Percentiles rank a stretch among this genome's conserved stretches.
Conservation (phyloP, 495 filamentous ascomycete genomes). For the Neurospora tetrasperma region DNA sequence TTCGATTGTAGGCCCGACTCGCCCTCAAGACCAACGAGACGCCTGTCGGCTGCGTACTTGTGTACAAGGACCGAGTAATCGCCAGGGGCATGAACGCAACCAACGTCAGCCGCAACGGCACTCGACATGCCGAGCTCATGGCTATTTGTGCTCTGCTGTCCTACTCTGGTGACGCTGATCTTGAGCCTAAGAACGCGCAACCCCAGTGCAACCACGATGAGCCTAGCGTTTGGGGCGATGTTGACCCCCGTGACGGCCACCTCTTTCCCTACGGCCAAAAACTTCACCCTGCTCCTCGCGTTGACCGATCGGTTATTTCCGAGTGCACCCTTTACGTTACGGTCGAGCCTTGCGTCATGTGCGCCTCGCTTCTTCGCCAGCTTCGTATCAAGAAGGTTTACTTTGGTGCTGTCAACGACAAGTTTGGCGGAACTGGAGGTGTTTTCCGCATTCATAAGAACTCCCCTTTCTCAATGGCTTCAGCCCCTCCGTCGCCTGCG, state of each 20-base stretch:
- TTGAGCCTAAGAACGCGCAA: constrained; percentile 7
- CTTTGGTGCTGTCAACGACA: constrained; percentile 90
- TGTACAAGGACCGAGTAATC: constrained; percentile 62
- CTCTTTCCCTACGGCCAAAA: constrained; percentile 42
- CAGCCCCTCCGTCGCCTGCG: constrained; percentile 18
- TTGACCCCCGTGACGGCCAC: constrained; percentile 34
- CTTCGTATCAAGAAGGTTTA: constrained; percentile 73
- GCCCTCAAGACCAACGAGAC: constrained; percentile 81
- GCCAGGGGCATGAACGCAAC: constrained; percentile 92
- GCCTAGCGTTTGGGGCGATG: constrained; percentile 28
- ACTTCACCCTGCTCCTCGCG: constrained; percentile 32
- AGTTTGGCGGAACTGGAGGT: constrained; percentile 91
- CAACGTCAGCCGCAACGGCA: constrained; percentile 77
- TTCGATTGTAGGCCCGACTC: constrained; percentile 51
- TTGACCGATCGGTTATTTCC: constrained; percentile 45
- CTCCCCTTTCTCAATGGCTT: constrained; percentile 29
- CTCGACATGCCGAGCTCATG: constrained; percentile 88
- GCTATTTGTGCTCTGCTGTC: constrained; percentile 55
- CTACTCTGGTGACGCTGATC: constrained; percentile 5
- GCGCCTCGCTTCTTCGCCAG: constrained; percentile 83
- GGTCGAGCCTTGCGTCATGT: constrained; percentile 98
- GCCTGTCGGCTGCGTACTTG: constrained; percentile 91
- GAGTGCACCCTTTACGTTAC: constrained; percentile 87
- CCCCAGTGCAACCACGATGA: not conserved
- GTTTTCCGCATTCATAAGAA: constrained; percentile 79